Base-by-base conservation (phyloP, 139 green algal genomes). In the Picochlorum sp. region DNA sequence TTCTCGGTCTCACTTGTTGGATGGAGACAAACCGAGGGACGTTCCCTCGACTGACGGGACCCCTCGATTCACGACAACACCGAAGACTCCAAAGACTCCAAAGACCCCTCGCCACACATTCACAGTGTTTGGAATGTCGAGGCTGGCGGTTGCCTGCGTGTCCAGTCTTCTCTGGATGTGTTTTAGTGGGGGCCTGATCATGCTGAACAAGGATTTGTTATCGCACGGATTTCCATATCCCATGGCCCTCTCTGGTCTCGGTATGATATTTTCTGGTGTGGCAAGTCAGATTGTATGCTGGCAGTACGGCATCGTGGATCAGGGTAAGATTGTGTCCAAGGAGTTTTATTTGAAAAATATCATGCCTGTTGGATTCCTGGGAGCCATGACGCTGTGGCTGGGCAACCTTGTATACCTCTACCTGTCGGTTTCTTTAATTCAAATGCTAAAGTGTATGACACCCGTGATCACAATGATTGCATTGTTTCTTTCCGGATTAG, bases 381-480 rank as follows among this genome's bases (percentile, higher is more conserved):
- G 84, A 73, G 75, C 76, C 4, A 45, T 76, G 6, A 83, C 72
- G 1, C 63, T 84, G 41, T 66, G 76, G 44, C 81, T 81, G 64
- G 81, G 81, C 41, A 87, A 84, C 63, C 44, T 85, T 1, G 74
- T 78, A 8, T 88, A 82, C 65, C 65, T 82, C 13, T 77, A 84
- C 49, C 64, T 86, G 7, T 76, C 77, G 3, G 74, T 83, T 2
- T 68, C 66, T 30, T 86, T 81, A 66, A 83, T 81, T 28, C 75
- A 83, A 47, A 82, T 86, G 50, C 68, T 84, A 18, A 85, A 81
- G 63, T 85, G 86, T 3, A 92, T 96, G 76, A 95, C 86, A 3
- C 89, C 89, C 2, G 82, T 96, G 21, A 84, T 93, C 26, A 95
- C 88, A 0, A 95, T 96, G 88, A 0, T 88, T 1, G 79, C 76